Percentiles rank a stretch among this genome's conserved stretches.
Evolutionary conservation across 495 filamentous ascomycete genomes (phyloP).

Genomic region (Xylaria curta): DNA sequence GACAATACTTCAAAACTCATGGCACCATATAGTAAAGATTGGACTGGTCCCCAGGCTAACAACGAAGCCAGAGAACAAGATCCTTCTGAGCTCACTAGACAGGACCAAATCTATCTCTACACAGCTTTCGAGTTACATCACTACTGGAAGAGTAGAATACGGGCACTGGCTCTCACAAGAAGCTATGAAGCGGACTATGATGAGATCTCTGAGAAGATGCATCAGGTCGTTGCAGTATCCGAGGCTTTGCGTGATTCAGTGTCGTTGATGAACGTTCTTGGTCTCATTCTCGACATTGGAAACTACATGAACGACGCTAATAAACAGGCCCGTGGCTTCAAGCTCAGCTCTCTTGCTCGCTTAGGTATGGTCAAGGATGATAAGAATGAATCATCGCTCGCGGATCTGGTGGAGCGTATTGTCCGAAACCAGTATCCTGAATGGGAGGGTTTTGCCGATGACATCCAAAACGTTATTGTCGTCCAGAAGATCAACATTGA

Average conservation of each 20-base stretch:
- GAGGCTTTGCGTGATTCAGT: slow-evolving; percentile 91
- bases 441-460: slow-evolving; percentile 87
- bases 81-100: slow-evolving; percentile 84
- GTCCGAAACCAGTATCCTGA: slow-evolving; percentile 95
- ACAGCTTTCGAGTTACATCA: slow-evolving; percentile 96
- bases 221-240: slow-evolving; percentile 80
- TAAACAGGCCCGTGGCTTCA: slow-evolving; percentile 98
- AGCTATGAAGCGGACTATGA: slow-evolving; percentile 91
- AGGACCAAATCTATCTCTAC: slow-evolving; percentile 93
- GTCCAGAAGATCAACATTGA: slow-evolving; percentile 97
- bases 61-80: slow-evolving; percentile 84
- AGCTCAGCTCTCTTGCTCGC: slow-evolving; percentile 91
- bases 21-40: slow-evolving; percentile 94
- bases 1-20: slow-evolving; percentile 90
- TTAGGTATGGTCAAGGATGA: slow-evolving; percentile 98
- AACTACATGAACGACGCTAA: slow-evolving; percentile 99
- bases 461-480: slow-evolving; percentile 79
- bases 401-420: slow-evolving; percentile 96
- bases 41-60: slow-evolving; percentile 87
- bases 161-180: slow-evolving; percentile 84
- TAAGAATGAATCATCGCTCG: slow-evolving; percentile 96
- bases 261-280: slow-evolving; percentile 91
- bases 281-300: slow-evolving; percentile 94
- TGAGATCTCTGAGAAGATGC: slow-evolving; percentile 80
- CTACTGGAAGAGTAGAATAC: slow-evolving; percentile 98